Conservation (phyloP, 192 early-diverging fungal genomes). For the Jimgerdemannia flammicorona region DNA sequence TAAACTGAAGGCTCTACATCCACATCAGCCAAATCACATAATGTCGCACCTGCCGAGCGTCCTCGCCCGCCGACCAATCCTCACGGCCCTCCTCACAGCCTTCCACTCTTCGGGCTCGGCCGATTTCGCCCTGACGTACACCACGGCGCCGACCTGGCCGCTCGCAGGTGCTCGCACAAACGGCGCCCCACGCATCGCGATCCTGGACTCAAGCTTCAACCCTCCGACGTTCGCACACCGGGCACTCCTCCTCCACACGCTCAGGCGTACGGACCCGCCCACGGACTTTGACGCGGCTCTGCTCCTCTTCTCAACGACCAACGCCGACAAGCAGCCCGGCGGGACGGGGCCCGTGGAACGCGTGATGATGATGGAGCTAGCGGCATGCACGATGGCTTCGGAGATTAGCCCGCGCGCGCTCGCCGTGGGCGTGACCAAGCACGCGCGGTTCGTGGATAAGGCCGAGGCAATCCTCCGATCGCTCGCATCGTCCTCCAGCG, state of each 20-base stretch:
- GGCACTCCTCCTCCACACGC: slow-evolving; percentile 45
- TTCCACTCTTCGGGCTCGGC: not conserved
- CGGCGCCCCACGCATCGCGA: slow-evolving; percentile 5
- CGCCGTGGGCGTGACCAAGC: slow-evolving; percentile 52
- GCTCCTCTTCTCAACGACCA: slow-evolving; percentile 58
- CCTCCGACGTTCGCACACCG: slow-evolving; percentile 61
- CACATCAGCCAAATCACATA: not conserved
- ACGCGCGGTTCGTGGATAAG: slow-evolving; percentile 72
- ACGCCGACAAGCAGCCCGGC: slow-evolving; percentile 64
- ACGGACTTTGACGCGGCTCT: slow-evolving; percentile 53
- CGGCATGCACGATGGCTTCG: slow-evolving; percentile 32
- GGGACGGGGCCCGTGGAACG: slow-evolving; percentile 58
- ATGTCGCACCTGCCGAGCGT: not conserved
- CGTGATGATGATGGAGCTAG: slow-evolving; percentile 67
- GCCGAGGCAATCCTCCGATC: slow-evolving; percentile 33
- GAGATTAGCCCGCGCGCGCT: slow-evolving; percentile 21
- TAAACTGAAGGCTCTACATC: not conserved
- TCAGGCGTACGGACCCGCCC: slow-evolving; percentile 6
- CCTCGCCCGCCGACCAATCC: not conserved
- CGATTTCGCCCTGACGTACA: not conserved
- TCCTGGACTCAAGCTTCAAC: slow-evolving; percentile 79
- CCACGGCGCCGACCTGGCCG: not conserved
- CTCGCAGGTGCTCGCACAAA: not conserved
- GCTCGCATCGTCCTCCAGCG: slow-evolving; percentile 12
- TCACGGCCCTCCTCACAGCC: not conserved